A percentile compares a stretch with the other conserved stretches of the same genome.
Evolutionary conservation across 495 filamentous ascomycete species (phyloP).

Genomic region (Hypomontagnella monticulosa): DNA sequence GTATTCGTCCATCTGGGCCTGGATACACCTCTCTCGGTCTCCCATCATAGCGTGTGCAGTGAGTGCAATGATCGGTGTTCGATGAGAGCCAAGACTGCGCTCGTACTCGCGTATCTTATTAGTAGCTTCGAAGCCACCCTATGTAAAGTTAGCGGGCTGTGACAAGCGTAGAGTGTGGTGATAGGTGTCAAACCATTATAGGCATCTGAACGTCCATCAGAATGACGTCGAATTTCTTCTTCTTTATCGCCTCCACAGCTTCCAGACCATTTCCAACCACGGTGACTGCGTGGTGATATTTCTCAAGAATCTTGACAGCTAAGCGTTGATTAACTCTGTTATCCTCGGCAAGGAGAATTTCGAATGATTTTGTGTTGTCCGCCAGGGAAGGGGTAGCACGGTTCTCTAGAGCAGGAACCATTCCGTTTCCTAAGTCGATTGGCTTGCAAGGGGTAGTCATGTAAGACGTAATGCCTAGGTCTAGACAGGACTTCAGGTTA

Average conservation of each 20-base stretch:
- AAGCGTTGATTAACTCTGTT: slow-evolving; percentile 97
- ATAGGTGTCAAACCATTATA: slow-evolving; percentile 73
- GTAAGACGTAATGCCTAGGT: slow-evolving; percentile 96
- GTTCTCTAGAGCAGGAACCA: slow-evolving; percentile 97
- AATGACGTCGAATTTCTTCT: slow-evolving; percentile 93
- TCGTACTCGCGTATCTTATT: slow-evolving; percentile 97
- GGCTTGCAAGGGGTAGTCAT: slow-evolving; percentile 98
- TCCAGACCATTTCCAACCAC: slow-evolving; percentile 96
- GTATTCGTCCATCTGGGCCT: slow-evolving; percentile 99
- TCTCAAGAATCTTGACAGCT: slow-evolving; percentile 96
- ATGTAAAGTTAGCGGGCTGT: slow-evolving; percentile 43
- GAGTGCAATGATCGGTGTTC: slow-evolving; percentile 95
- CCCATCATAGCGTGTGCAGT: slow-evolving; percentile 99
- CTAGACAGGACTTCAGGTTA: slow-evolving; percentile 91
- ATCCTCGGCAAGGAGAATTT: slow-evolving; percentile 96
- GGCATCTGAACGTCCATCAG: slow-evolving; percentile 99
- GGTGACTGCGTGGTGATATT: slow-evolving; percentile 96
- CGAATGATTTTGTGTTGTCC: slow-evolving; percentile 94
- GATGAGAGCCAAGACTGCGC: slow-evolving; percentile 74
- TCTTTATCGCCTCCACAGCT: slow-evolving; percentile 87
- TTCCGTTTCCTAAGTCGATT: slow-evolving; percentile 96
- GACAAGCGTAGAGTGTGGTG: not conserved
- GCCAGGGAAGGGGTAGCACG: slow-evolving; percentile 90
- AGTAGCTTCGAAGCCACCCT: slow-evolving; percentile 97
- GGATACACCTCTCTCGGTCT: slow-evolving; percentile 97